phyloP scores from a whole-genome alignment of 1,284 basidiomycete genomes.

The Ceratobasidium sp. region DNA sequence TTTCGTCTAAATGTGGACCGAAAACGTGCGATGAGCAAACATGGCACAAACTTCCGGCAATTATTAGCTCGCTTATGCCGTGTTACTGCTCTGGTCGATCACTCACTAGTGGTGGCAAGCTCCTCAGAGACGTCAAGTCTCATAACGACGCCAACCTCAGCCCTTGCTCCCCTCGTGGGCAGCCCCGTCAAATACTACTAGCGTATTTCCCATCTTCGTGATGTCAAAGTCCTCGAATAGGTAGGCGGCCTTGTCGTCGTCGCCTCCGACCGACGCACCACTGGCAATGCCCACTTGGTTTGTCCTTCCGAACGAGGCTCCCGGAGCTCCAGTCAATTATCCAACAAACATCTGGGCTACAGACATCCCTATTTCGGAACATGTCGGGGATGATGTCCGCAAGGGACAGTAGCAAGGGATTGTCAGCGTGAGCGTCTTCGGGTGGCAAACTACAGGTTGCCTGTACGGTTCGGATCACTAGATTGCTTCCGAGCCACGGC shows the following conservation, averaged over 20 bases:
- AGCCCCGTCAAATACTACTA: slow-evolving; percentile 53
- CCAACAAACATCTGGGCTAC: too few species aligned
- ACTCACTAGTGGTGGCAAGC: slow-evolving; percentile 56
- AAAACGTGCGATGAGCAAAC: slow-evolving; percentile 10
- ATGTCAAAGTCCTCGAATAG: slow-evolving; percentile 95
- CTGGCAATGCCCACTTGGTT: too few species aligned
- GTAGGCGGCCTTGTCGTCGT: slow-evolving; percentile 83
- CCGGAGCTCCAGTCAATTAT: too few species aligned
- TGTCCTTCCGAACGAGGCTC: too few species aligned
- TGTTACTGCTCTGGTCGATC: slow-evolving; percentile 3
- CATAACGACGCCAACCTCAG: background rate
- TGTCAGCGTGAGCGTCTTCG: too few species aligned
- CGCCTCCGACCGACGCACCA: slow-evolving; percentile 48
- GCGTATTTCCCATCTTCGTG: slow-evolving; percentile 67
- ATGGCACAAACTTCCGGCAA: too few species aligned
- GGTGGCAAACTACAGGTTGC: too few species aligned
- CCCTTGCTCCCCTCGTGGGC: slow-evolving; percentile 46
- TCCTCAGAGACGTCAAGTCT: slow-evolving; percentile 25
- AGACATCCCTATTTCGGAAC: background rate
- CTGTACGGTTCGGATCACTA: too few species aligned
- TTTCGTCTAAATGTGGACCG: slow-evolving; percentile 8
- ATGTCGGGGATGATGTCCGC: background rate
- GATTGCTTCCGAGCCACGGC: too few species aligned
- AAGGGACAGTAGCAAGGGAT: too few species aligned
- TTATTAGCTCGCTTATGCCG: too few species aligned